Percentiles rank a stretch among this genome's conserved stretches.
Evolutionary conservation across 257 asterid species (phyloP).

Genomic region (Solanum chmielewskii): DNA sequence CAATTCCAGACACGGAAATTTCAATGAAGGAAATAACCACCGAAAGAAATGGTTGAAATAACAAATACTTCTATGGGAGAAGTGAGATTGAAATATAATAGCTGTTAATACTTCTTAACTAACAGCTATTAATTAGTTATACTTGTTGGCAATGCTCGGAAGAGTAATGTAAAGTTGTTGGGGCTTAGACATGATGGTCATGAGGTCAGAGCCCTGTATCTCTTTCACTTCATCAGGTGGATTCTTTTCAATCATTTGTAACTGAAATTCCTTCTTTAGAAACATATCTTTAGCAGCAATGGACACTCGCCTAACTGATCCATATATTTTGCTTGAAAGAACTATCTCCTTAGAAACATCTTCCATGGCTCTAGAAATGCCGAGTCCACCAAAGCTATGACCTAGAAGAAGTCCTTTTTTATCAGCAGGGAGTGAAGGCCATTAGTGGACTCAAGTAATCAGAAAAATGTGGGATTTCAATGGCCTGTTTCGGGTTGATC

Average conservation of each 20-base stretch:
- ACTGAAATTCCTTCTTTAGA: neutral
- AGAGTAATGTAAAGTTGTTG: slow-evolving; percentile 4
- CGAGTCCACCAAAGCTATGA: slow-evolving; percentile 22
- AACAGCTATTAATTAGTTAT: too few relatives aligned
- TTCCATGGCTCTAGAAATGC: slow-evolving; percentile 28
- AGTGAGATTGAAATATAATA: too few relatives aligned
- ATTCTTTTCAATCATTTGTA: neutral
- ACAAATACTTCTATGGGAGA: too few relatives aligned
- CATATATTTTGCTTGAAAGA: neutral
- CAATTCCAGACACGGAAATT: too few relatives aligned
- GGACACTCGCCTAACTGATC: slow-evolving; percentile 13
- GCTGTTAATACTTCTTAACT: too few relatives aligned
- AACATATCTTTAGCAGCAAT: slow-evolving; percentile 5
- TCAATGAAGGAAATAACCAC: too few relatives aligned
- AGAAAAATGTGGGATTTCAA: neutral
- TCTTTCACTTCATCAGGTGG: neutral
- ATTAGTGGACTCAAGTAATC: slow-evolving; percentile 16
- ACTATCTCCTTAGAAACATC: neutral
- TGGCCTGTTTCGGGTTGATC: slow-evolving; percentile 8
- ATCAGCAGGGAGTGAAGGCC: slow-evolving; percentile 6
- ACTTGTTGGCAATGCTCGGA: neutral
- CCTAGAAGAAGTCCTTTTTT: slow-evolving; percentile 22
- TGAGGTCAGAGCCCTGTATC: slow-evolving; percentile 19
- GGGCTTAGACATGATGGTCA: slow-evolving; percentile 28
- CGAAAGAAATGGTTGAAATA: too few relatives aligned